phyloP scores from a whole-genome alignment of 352 stramenopile species.

The Globisporangium radiosum region DNA sequence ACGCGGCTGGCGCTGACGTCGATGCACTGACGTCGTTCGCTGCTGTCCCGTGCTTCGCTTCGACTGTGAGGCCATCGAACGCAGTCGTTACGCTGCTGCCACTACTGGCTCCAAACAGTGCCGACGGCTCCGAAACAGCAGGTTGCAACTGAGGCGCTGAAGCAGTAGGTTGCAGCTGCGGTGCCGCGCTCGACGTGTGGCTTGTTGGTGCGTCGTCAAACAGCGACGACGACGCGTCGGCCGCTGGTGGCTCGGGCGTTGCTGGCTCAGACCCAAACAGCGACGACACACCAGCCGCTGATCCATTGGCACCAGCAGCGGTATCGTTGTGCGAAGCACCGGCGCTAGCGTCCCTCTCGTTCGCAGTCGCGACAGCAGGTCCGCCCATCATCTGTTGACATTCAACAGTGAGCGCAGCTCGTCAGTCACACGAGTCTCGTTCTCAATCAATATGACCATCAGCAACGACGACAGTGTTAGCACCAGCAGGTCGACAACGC shows the following conservation, averaged over 20 bases:
- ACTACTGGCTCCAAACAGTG: neutral
- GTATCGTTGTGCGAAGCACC: neutral
- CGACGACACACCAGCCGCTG: neutral
- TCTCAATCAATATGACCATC: too few relatives aligned
- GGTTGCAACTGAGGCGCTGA: neutral
- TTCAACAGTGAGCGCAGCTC: neutral
- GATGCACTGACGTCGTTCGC: slow-evolving; percentile 10
- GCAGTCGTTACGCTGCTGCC: neutral
- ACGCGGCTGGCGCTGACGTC: slow-evolving; percentile 2
- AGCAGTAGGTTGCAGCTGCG: neutral
- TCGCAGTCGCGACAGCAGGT: slow-evolving; percentile 4
- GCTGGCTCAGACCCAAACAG: neutral
- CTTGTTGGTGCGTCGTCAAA: slow-evolving; percentile 7
- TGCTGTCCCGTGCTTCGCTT: neutral
- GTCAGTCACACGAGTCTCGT: neutral
- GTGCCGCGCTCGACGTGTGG: slow-evolving; percentile 6
- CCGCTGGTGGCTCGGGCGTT: neutral
- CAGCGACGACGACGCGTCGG: slow-evolving; percentile 1
- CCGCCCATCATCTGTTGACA: slow-evolving; percentile 27
- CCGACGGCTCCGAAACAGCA: neutral
- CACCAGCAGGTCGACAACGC: too few relatives aligned
- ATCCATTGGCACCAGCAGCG: neutral
- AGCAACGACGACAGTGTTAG: too few relatives aligned
- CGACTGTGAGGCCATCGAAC: slow-evolving; percentile 3
- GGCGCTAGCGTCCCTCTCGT: neutral